Percentiles rank a stretch among this genome's conserved stretches.
phyloP scores from a whole-genome alignment of 2,329 filamentous ascomycete genomes.

The Ilyonectria mors-panacis region DNA sequence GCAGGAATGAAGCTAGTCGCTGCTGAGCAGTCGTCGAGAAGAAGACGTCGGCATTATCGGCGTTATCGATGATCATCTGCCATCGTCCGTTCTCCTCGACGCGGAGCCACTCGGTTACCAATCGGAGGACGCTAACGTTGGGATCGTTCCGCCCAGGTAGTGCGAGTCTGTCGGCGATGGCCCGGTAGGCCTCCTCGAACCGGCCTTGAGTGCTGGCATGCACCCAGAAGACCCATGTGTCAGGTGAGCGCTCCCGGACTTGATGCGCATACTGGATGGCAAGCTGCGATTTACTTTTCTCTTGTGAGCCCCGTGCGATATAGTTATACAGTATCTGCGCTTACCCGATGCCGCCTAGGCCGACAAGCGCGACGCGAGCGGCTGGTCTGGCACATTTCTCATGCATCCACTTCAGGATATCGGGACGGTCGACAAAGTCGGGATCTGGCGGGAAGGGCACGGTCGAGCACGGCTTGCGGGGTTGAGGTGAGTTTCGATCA shows the following conservation, averaged over 20 bases:
- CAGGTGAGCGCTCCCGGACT: not conserved
- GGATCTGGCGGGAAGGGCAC: slow-evolving; percentile 10
- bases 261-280: slow-evolving; percentile 26
- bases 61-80: slow-evolving; percentile 19
- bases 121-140: not conserved
- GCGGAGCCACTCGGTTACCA: slow-evolving; percentile 18
- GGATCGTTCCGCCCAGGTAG: slow-evolving; percentile 15
- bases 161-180: slow-evolving; percentile 16
- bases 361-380: slow-evolving; percentile 3
- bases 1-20: not conserved
- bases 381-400: not conserved
- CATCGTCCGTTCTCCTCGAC: slow-evolving; percentile 10
- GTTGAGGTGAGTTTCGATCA: not conserved
- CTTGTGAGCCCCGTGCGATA: not conserved
- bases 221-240: slow-evolving; percentile 25
- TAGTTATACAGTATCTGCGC: not conserved
- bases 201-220: slow-evolving; percentile 16
- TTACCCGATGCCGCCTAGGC: slow-evolving; percentile 18
- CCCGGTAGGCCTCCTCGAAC: slow-evolving; percentile 18
- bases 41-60: slow-evolving; percentile 10
- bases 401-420: not conserved
- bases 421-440: slow-evolving; percentile 4
- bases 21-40: not conserved
- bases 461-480: not conserved
- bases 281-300: slow-evolving; percentile 27